Base-by-base conservation (phyloP, 2,329 filamentous ascomycete genomes). In the Monilinia laxa region DNA sequence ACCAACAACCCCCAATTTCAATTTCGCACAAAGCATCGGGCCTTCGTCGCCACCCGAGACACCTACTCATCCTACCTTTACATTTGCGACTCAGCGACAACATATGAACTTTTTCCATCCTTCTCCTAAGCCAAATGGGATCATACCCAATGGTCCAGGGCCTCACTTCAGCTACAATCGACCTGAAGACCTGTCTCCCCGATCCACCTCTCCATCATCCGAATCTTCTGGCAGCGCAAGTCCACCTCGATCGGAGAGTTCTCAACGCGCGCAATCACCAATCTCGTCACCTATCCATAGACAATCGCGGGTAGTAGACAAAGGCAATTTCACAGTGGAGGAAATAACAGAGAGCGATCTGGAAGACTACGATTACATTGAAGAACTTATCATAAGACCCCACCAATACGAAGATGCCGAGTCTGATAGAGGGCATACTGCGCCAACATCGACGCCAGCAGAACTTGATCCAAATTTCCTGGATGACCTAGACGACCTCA, bases 31-130 rank as follows among this genome's bases (percentile, higher is more conserved):
- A 69, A 51, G 42, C 23, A 73, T 76, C 70, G 77, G 79, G 66
- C 81, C 80, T 64, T 79, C 81, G 66, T 83, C 81, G 72, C 81
- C 81, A 69, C 81, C 81, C 52, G 80, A 81, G 60, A 82, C 81
- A 52, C 81, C 81, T 62, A 81, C 79, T 52, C 76, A 77, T 47
- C 68, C 71, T 9, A 64, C 67, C 18, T 72, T 77, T 56, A 77
- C 77, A 65, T 77, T 45, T 20, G 72, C 70, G 38, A 71, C 62
- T 45, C 70, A 71, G 12, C 71, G 71, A 14, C 66, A 73, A 66
- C 70, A 72, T 23, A 73, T 75, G 65, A 70, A 70, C 38, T 73
- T 74, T 59, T 62, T 64, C 55, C 56, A 55, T n/a, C 55, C 62
- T 49, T 66, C 69, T 71, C 76, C 72, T 71, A 74, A 66, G 16